phyloP scores from a whole-genome alignment of 768 basidiomycete genomes.

The Tylopilus rubrobrunneus region DNA sequence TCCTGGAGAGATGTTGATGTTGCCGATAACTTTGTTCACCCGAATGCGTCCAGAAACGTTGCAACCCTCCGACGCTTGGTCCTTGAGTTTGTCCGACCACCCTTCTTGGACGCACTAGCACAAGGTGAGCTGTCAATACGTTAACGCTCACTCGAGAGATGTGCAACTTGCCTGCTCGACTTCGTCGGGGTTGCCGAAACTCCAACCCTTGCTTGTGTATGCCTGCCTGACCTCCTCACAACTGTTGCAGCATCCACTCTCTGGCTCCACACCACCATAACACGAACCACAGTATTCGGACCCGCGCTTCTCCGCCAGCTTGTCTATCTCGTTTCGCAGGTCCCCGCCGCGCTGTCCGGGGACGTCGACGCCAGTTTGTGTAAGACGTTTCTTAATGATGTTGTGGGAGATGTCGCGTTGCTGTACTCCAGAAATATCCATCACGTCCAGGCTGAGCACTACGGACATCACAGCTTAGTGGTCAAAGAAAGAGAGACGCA shows the following conservation, averaged over 20 bases:
- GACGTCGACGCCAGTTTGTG: constrained; percentile 54
- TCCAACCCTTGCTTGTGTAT: constrained; percentile 93
- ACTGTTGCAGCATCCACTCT: constrained; percentile 86
- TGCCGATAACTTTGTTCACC: constrained; percentile 96
- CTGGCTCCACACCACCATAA: constrained; percentile 80
- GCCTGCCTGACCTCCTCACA: constrained; percentile 93
- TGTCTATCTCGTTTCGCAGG: constrained; percentile 85
- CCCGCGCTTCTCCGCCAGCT: constrained; percentile 57
- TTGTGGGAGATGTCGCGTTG: constrained; percentile 91
- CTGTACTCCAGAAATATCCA: constrained; percentile 97
- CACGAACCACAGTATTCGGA: constrained; percentile 89
- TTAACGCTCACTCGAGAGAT: neutral
- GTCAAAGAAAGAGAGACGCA: neutral
- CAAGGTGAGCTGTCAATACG: neutral
- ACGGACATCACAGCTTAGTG: constrained; percentile 6
- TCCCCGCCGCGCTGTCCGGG: constrained; percentile 54
- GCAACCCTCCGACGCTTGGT: constrained; percentile 93
- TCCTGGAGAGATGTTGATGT: constrained; percentile 92
- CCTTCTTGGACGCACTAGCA: constrained; percentile 85
- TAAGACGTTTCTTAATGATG: constrained; percentile 77
- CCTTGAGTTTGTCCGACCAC: constrained; percentile 90
- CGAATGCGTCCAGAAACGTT: constrained; percentile 87
- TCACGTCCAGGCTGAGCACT: constrained; percentile 96
- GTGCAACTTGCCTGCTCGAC: constrained; percentile 79
- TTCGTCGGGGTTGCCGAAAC: constrained; percentile 83